phyloP scores from a whole-genome alignment of 257 asterid species.

The Salvia miltiorrhiza region DNA sequence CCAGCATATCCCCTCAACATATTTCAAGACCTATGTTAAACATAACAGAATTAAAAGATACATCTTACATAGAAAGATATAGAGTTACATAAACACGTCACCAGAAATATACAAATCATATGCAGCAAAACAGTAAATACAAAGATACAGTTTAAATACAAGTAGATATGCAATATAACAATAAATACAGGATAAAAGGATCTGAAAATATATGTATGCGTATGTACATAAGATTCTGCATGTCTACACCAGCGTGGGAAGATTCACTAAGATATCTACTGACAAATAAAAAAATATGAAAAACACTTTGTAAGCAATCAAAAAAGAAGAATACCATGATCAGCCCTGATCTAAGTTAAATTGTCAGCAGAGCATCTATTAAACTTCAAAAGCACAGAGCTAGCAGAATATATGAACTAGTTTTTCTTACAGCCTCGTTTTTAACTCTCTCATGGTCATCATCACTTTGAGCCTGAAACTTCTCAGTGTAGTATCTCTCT shows the following conservation, averaged over 20 bases:
- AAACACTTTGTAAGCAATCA: neutral
- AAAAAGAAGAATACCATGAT: constrained; percentile 6
- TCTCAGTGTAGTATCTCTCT: constrained; percentile 55
- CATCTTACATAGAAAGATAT: neutral
- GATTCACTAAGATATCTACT: neutral
- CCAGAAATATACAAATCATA: constrained; percentile 1
- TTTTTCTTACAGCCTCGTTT: constrained; percentile 44
- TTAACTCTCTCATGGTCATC: constrained; percentile 35
- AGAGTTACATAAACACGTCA: neutral
- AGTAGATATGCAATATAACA: neutral
- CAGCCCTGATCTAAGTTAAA: neutral
- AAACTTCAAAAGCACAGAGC: neutral
- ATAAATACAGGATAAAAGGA: constrained; percentile 2
- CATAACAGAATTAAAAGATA: constrained; percentile 8
- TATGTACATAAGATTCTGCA: neutral
- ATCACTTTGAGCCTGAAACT: constrained; percentile 39
- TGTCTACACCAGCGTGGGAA: neutral
- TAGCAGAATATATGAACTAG: constrained; percentile 3
- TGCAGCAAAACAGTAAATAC: neutral
- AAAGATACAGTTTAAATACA: neutral
- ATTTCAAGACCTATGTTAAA: constrained; percentile 50
- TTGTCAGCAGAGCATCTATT: neutral
- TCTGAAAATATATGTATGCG: neutral
- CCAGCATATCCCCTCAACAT: constrained; percentile 73
- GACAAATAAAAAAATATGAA: neutral